Base-by-base conservation (phyloP, 2,329 filamentous ascomycete genomes). In the Neoarthrinium moseri region DNA sequence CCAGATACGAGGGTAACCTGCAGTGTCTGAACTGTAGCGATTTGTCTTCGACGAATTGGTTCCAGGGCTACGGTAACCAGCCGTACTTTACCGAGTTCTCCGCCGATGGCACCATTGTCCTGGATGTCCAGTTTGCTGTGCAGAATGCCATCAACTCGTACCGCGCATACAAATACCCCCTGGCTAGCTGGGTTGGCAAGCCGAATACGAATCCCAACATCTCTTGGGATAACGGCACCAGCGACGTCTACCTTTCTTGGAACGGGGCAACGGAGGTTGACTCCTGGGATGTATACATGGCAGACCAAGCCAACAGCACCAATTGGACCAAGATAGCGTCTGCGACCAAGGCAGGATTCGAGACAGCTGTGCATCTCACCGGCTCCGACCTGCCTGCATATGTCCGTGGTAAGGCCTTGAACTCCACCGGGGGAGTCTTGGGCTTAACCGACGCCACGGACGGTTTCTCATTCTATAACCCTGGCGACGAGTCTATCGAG, bases 1-100 rank as follows among this genome's bases (percentile, higher is more conserved):
- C 69, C 2, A 66, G 60, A 6, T 54, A 48, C 1, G 75, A 78
- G 49, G 74, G 74, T 1, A 75, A 70, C 48, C 72, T 76, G 32
- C 81, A 84, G 56, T 55, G 80, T 11, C 37, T 56, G 37, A 45
- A 49, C 26, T 43, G 39, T 24, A 23, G 26, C 17, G 12, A 43
- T n/a, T 67, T 83, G 0, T 69, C 73, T 0, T 71, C 71, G 41
- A 73, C 73, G 32, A 75, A 78, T 50, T 71, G 72, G 6, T 66
- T 83, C 33, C 72, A 83, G 27, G 76, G 78, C 49, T 84, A 79
- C 77, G 79, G 80, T 17, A 71, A 67, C 1, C 64, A 70, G 26
- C 73, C 73, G 0, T 70, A 69, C 7, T 56, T 74, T 17, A 77
- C 72, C 6, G 73, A 75, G 51, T 70, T 77, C 54, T 64, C 65